Evolutionary conservation across 2,329 filamentous ascomycete species (phyloP).

Genomic region (Alternaria postmessia): DNA sequence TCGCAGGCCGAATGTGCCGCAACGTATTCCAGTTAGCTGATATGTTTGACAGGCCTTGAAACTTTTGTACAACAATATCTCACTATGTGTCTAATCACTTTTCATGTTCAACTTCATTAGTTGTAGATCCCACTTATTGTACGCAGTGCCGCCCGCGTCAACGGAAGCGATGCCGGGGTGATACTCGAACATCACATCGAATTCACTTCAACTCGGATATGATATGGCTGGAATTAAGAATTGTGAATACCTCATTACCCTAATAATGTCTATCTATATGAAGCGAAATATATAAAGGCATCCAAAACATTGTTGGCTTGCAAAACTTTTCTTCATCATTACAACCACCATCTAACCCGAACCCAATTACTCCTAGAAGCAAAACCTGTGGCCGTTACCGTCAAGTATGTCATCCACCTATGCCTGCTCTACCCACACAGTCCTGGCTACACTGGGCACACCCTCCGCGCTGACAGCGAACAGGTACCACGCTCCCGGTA

Average conservation of each 20-base stretch:
- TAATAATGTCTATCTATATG: background rate
- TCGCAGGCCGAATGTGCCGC: background rate
- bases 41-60: background rate
- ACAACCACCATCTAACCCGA: background rate
- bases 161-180: background rate
- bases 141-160: background rate
- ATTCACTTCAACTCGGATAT: no score
- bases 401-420: background rate
- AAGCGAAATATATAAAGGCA: background rate
- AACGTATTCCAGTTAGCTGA: background rate
- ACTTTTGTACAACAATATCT: background rate
- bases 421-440: conserved; percentile 14
- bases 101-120: background rate
- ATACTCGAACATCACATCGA: background rate
- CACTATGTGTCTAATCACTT: no score
- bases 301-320: background rate
- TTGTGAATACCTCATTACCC: background rate
- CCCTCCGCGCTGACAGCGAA: conserved; percentile 26
- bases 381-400: background rate
- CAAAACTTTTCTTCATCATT: background rate
- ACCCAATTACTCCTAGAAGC: background rate
- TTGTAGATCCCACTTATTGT: no score
- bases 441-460: conserved; percentile 29
- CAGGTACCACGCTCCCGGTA: conserved; percentile 30
- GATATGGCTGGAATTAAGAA: background rate